Evolutionary conservation across 352 stramenopile species (phyloP), one percentile per base, ranked within the genome.

Genomic region (Phytophthora podocarpi): DNA sequence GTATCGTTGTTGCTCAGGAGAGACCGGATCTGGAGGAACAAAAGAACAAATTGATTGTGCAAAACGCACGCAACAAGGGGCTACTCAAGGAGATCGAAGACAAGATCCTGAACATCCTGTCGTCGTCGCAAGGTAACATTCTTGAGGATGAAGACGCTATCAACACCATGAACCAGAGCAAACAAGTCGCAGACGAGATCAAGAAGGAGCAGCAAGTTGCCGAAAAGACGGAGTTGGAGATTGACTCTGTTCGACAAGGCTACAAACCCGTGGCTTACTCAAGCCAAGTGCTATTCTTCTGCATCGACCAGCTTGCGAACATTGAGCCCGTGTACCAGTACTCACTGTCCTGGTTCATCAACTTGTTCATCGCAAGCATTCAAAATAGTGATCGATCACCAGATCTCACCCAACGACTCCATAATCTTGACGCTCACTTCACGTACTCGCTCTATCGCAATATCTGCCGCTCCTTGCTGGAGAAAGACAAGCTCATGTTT

Each of bases 401-500:
- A 0, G 84, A 97, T 50, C 75, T 98, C 5, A 68, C 80, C 0
- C 81, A 90, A 31, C 72, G 92, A 0, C 75, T 98, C 2, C 55
- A 71, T 27, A 95, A 97, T 54, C 74, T 98, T 15, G 81, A 95
- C 49, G 66, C 70, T 4, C 87, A 97, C 68, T 98, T 98, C 68
- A 97, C 86, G 15, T 97, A 96, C 54, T 95, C 91, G 34, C 72
- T 98, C 0, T 98, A 98, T 70, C 74, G 87, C 40, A 97, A 97
- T 61, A 91, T 98, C 37, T 98, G 91, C 59, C 90, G 91, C 24
- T 97, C 90, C 18, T 72, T 98, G 23, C 70, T 98, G 18, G 92
- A 98, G 46, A 97, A 97, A 61, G 92, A 97, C 70, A 98, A 98
- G 47, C 80, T 98, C 26, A 92, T 98, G 72, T 98, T 97, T 47